A percentile compares a stretch with the other conserved stretches of the same genome.
Evolutionary conservation across 306 rosid species (phyloP).

Genomic region (Castanea sativa): DNA sequence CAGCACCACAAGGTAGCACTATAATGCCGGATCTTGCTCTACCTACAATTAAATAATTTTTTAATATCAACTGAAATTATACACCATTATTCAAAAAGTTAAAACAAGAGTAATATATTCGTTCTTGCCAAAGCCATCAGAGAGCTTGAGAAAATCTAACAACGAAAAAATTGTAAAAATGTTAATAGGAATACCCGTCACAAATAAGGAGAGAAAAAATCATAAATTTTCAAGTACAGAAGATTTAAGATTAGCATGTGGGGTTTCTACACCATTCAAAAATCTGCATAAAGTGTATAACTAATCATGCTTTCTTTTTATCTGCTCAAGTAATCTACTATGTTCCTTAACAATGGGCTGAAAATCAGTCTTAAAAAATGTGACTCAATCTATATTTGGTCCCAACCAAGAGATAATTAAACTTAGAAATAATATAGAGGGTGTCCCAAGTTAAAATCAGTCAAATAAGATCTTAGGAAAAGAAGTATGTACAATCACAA

Average conservation of each 20-base stretch:
- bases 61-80: slow-evolving; percentile 15
- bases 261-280: neutral
- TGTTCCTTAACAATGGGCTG: neutral
- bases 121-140: neutral
- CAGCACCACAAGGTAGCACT: slow-evolving; percentile 97
- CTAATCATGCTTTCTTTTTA: neutral
- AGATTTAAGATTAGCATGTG: neutral
- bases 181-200: neutral
- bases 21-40: slow-evolving; percentile 99
- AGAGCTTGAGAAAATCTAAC: neutral
- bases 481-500: slow-evolving; percentile 8
- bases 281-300: neutral
- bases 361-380: slow-evolving; percentile 1
- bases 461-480: slow-evolving; percentile 10
- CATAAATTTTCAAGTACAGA: neutral
- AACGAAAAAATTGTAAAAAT: neutral
- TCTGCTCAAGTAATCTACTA: neutral
- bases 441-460: slow-evolving; percentile 5
- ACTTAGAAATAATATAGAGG: neutral
- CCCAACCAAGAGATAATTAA: slow-evolving; percentile 4
- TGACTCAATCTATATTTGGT: neutral
- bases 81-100: slow-evolving; percentile 1
- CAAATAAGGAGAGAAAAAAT: neutral
- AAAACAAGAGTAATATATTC: neutral
- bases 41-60: slow-evolving; percentile 45